Evolutionary conservation across 192 early-diverging fungal species (phyloP).

Genomic region (Allomyces macrogynus): DNA sequence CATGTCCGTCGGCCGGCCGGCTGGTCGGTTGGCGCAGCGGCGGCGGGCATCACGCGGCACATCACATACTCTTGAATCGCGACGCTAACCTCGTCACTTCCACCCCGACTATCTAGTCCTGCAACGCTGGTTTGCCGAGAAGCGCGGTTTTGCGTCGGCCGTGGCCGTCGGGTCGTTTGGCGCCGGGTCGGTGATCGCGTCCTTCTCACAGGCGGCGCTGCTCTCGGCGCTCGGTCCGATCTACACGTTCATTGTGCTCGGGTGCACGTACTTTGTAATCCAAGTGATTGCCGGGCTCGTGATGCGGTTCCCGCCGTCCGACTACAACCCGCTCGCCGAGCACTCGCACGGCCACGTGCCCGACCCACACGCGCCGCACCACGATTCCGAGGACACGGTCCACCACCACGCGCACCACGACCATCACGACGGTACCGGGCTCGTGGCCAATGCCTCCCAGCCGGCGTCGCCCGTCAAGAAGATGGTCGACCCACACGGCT

Average conservation of each 20-base stretch:
- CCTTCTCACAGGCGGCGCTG: slow-evolving; percentile 38
- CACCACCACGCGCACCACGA: too few relatives aligned
- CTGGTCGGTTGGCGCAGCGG: too few relatives aligned
- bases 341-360: too few relatives aligned
- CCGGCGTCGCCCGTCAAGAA: too few relatives aligned
- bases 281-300: slow-evolving; percentile 33
- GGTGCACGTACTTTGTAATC: slow-evolving; percentile 33
- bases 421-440: too few relatives aligned
- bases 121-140: slow-evolving; percentile 42
- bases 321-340: slow-evolving; percentile 14
- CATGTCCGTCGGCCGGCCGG: too few relatives aligned
- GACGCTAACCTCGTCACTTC: too few relatives aligned
- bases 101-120: slow-evolving; percentile 10
- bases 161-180: slow-evolving; percentile 58
- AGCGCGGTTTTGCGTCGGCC: slow-evolving; percentile 32
- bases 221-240: slow-evolving; percentile 30
- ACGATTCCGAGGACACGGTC: too few relatives aligned
- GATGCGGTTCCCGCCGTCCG: slow-evolving; percentile 37
- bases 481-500: not conserved
- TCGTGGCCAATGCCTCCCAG: too few relatives aligned
- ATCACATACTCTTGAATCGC: too few relatives aligned
- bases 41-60: too few relatives aligned
- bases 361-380: too few relatives aligned
- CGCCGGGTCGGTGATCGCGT: slow-evolving; percentile 45
- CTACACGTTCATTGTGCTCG: slow-evolving; percentile 43